phyloP scores from a whole-genome alignment of 2,329 filamentous ascomycete genomes.

The Alternaria metachromatica region DNA sequence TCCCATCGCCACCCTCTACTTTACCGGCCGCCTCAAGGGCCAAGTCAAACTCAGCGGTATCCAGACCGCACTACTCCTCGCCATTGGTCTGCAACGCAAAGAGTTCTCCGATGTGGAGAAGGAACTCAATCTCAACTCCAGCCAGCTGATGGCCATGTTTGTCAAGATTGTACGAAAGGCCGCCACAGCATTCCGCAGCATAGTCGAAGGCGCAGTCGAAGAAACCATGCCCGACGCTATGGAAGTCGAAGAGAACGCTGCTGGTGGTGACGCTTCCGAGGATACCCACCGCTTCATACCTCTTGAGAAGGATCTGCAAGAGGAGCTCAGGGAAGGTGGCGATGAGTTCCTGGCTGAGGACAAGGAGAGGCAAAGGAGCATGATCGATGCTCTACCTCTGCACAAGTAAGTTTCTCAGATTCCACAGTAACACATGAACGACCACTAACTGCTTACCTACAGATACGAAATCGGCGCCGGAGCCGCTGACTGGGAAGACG shows the following conservation, averaged over 20 bases:
- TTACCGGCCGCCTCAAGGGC: slow-evolving; percentile 74
- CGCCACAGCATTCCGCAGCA: slow-evolving; percentile 74
- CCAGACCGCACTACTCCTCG: slow-evolving; percentile 86
- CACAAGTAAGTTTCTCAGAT: slow-evolving; percentile 69
- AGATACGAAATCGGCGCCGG: slow-evolving; percentile 58
- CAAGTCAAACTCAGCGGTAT: slow-evolving; percentile 77
- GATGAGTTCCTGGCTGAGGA: slow-evolving; percentile 73
- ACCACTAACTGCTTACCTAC: background rate
- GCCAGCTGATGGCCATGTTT: slow-evolving; percentile 93
- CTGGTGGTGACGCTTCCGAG: slow-evolving; percentile 59
- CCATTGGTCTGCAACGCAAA: slow-evolving; percentile 86
- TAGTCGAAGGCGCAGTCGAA: slow-evolving; percentile 73
- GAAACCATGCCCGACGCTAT: slow-evolving; percentile 55
- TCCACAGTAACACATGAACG: background rate
- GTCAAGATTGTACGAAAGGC: slow-evolving; percentile 94
- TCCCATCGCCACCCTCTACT: slow-evolving; percentile 81
- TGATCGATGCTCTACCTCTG: slow-evolving; percentile 89
- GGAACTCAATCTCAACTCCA: slow-evolving; percentile 75
- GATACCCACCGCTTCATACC: slow-evolving; percentile 71
- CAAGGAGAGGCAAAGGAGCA: slow-evolving; percentile 79
- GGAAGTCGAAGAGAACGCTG: slow-evolving; percentile 56
- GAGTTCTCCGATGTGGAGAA: slow-evolving; percentile 79
- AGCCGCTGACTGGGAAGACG: slow-evolving; percentile 62
- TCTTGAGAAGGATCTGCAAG: slow-evolving; percentile 73
- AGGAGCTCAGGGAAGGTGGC: slow-evolving; percentile 84